Base-by-base conservation (phyloP, 495 filamentous ascomycete species). In the Amniculicola lignicola region DNA sequence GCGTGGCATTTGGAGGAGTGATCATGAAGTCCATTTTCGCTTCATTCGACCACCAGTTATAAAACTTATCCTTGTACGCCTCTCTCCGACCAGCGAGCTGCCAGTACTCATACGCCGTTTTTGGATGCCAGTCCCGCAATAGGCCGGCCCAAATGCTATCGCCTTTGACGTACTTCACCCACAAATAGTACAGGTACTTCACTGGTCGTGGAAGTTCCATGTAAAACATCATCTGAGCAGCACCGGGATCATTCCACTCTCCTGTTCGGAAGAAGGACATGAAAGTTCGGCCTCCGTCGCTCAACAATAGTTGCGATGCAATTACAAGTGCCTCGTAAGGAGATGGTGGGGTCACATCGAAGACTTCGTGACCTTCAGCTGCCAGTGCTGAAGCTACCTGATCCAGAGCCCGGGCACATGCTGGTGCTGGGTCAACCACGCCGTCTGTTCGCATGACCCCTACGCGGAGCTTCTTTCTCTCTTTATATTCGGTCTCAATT, bases 111-210 rank as follows among this genome's bases (percentile, higher is more conserved):
- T 75, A 81, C 1, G 85, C 80, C 28, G 75, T 82, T 72, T 87
- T 87, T 52, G 78, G 75, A 39, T 81, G 77, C 79, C 89, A 94
- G 54, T 82, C 72, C 16, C 76, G 73, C 29, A 96, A 74, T 37
- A 96, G 69, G 3, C 82, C 83, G 0, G 91, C 91, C 83, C 90
- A 92, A 41, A 89, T 73, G 0, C 68, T 65, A 63, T 97, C 91
- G 12, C 82, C 72, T 41, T 79, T 75, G 59, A 96, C 76, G 71
- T 95, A 95, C 54, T 86, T 87, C 4, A 94, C 86, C 77, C 84
- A 98, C 2, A 87, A 76, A 67, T 89, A 94, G 73, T 95, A 89
- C n/a, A 96, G 53, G 62, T 83, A 93, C 66, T 90, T 90, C 47
- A 95, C 56, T 2, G 84, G 84, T 16, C 82, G 70, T 21, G 90